Evolutionary conservation across 805 yeast genomes (phyloP).

Genomic region (Myxozyma neotropica): DNA sequence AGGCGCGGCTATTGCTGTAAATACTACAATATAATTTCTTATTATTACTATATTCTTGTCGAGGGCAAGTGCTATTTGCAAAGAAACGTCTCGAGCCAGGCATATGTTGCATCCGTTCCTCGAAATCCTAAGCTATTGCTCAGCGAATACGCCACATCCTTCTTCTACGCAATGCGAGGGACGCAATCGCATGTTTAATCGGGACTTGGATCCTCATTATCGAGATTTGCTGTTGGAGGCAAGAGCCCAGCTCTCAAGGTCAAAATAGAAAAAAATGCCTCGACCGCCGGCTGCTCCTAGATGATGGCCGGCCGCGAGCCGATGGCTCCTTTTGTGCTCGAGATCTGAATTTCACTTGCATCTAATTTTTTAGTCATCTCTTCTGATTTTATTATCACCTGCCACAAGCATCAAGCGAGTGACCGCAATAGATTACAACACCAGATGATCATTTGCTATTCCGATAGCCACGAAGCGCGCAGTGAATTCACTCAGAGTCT

Average conservation of each 20-base stretch:
- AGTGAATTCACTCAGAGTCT: no score
- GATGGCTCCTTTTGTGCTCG: constrained; percentile 87
- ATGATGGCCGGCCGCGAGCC: no score
- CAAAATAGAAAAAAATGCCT: constrained; percentile 75
- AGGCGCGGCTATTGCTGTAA: no score
- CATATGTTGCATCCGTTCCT: constrained; percentile 86
- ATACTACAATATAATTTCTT: no score
- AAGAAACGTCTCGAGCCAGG: constrained; percentile 45
- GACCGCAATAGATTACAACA: no score
- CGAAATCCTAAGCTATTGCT: constrained; percentile 97
- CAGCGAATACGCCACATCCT: constrained; percentile 58
- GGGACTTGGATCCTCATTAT: constrained; percentile 52
- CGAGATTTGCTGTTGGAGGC: constrained; percentile 83
- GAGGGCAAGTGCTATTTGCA: constrained; percentile 14
- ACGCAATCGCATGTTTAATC: constrained; percentile 61
- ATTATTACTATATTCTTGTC: no score
- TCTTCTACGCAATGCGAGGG: constrained; percentile 49
- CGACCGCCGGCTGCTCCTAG: constrained; percentile 97
- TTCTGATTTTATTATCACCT: no score
- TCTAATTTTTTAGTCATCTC: constrained; percentile 9
- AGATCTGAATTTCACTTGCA: constrained; percentile 47
- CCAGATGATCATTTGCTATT: no score
- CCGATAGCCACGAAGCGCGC: no score
- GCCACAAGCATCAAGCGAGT: no score
- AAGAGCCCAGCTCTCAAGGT: constrained; percentile 59